Evolutionary conservation across 352 stramenopile genomes (phyloP), one percentile per base, ranked within the genome.

Genomic region (Phytopythium mirpurense): DNA sequence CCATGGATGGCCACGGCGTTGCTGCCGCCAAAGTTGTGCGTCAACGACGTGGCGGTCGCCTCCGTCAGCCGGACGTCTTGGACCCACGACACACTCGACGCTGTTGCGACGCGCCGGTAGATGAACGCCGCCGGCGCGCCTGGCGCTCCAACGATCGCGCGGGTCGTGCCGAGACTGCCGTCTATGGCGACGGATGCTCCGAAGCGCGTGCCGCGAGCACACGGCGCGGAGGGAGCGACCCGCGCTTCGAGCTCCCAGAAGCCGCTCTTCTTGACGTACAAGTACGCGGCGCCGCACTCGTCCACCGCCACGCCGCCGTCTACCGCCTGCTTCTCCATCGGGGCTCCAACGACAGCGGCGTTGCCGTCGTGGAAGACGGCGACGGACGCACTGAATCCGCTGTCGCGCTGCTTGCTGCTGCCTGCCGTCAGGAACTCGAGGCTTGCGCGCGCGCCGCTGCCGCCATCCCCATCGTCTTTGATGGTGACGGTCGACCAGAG

Each of bases 401-500:
- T 83, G 14, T 66, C 45, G 4, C 60, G 27, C 32, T 90, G 77
- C 1, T 61, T 59, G 1, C 56, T 43, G 1, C 55, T 44, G 2
- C 57, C 56, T 2, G 82, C 71, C 10, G 71, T 70, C 18, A 95
- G 58, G 27, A 86, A 63, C 23, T 83, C 67, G 3, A 92, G 54
- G 35, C 83, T 90, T 9, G 75, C 79, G 2, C 78, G 68, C 12
- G 80, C 80, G 3, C 86, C 86, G 27, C 77, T 94, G 14, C 87
- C 80, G 23, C 93, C 92, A 51, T 98, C 93, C 8, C 83, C 83
- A 53, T 98, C 90, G 68, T 98, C 94, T 11, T 69, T 67, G 38
- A 98, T 97, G 0, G 67, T 84, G n/a, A 98, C 60, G 10, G 72
- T 78, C 5, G 88, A 79, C 67, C 88, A 97, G 3, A 98, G 74